Evolutionary conservation across 225 moss, liverwort and hornwort genomes (phyloP), one percentile per base, ranked within the genome.

Genomic region (Lunularia cruciata): DNA sequence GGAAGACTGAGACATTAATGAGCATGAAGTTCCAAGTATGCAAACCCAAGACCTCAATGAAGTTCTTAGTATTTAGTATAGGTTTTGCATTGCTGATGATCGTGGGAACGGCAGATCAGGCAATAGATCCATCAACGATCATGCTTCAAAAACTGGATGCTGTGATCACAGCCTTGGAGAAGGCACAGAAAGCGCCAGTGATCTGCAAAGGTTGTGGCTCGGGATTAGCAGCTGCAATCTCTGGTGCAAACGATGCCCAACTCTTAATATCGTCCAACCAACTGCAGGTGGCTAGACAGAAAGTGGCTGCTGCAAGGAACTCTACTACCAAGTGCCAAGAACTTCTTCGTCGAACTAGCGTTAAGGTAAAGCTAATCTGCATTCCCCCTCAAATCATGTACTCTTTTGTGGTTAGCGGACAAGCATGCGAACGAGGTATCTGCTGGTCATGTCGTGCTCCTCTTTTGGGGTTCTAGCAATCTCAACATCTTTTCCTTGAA

Each of bases 231-330:
- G 56, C 75, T 68, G 72, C 75, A 11, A 52, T 80, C 4, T 53
- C 71, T 27, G 53, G 25, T 20, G 72, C 72, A 13, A 56, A 63
- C 27, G 75, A 75, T 19, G 75, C 75, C 19, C 61, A 75, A 43
- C 43, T 61, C 28, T 71, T 80, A 2, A 19, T 80, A 16, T 63
- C 75, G 1, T 61, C 67, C 39, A 36, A 71, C 23, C 37, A 71
- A 14, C 22, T 53, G 15, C 60, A 54, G 4, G 3, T 8, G 12
- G 68, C 72, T 30, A 62, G 67, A 35, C 51, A 36, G 1, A 80
- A 35, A 18, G 47, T 75, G 20, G 36, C 28, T 5, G 67, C 55
- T 28, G 79, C 72, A 5, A 75, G 71, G 40, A 12, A 68, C 25
- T 20, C 60, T 46, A 80, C 32, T 19, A 16, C 54, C n/a, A 23